Conservation (phyloP, 179 eudicot species). For the Amaranthus tricolor region DNA sequence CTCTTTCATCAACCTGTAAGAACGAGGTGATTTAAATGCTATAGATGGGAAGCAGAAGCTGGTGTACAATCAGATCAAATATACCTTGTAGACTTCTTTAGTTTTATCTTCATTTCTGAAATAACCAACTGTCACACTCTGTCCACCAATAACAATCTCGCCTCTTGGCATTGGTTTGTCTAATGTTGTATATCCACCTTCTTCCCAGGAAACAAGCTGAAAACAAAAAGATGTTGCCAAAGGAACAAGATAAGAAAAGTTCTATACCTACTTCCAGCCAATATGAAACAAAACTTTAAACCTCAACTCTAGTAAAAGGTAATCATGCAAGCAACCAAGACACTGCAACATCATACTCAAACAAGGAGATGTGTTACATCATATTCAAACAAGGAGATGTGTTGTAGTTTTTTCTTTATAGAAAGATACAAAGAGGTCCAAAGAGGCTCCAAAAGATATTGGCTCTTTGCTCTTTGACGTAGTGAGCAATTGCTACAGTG, state of each 20-base stretch:
- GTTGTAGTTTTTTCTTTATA: not conserved
- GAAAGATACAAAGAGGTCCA: too few species aligned
- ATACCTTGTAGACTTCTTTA: slow-evolving; percentile 78
- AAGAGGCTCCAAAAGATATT: too few species aligned
- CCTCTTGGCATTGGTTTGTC: slow-evolving; percentile 99
- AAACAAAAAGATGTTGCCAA: slow-evolving; percentile 16
- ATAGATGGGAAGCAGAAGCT: not conserved
- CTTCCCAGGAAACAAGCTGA: slow-evolving; percentile 97
- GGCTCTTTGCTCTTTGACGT: too few species aligned
- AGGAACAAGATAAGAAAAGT: not conserved
- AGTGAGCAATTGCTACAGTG: too few species aligned
- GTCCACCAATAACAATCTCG: slow-evolving; percentile 88
- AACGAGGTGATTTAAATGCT: slow-evolving; percentile 4
- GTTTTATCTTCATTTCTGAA: slow-evolving; percentile 80
- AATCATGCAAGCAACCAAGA: not conserved
- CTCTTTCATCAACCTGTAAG: slow-evolving; percentile 74
- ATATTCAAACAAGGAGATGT: not conserved
- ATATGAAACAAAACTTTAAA: not conserved
- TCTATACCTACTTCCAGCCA: not conserved
- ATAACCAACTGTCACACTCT: slow-evolving; percentile 79
- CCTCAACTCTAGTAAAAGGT: not conserved
- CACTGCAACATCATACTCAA: not conserved
- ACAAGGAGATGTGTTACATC: not conserved
- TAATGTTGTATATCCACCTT: slow-evolving; percentile 71
- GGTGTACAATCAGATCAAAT: not conserved